These are phyloP conservation scores for Solanum megistacrolobum DNA, from an alignment of 257 asterid genomes.

Conservation along the genomic window DNA sequence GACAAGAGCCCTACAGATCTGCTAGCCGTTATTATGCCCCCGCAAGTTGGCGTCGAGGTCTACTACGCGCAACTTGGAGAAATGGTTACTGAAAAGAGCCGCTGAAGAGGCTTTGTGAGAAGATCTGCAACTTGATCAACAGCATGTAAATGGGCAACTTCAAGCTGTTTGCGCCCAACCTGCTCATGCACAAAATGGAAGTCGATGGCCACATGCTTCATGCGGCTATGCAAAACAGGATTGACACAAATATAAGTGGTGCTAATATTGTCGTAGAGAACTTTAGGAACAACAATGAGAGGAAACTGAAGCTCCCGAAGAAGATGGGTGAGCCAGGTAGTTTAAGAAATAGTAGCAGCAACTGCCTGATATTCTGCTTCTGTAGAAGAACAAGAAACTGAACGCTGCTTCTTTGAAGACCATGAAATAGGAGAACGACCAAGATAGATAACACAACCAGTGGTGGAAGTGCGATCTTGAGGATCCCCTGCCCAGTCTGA, in stretches of 20 bases:
- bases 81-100: neutral
- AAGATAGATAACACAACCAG: neutral
- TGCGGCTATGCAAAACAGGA: neutral
- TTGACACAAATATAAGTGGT: neutral
- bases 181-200: neutral
- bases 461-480: neutral
- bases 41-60: neutral
- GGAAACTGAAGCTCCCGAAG: neutral
- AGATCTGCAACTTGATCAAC: neutral
- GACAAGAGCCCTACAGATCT: neutral
- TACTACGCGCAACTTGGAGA: neutral
- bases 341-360: neutral
- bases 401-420: neutral
- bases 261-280: neutral
- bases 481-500: neutral
- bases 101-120: neutral
- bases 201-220: neutral
- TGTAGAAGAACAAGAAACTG: neutral
- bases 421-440: neutral
- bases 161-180: neutral
- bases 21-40: neutral
- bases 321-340: neutral
- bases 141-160: neutral
- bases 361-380: neutral
- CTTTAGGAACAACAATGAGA: neutral